A percentile compares a stretch with the other conserved stretches of the same genome.
phyloP scores from a whole-genome alignment of 768 basidiomycete genomes.

The Lactarius evosmus region DNA sequence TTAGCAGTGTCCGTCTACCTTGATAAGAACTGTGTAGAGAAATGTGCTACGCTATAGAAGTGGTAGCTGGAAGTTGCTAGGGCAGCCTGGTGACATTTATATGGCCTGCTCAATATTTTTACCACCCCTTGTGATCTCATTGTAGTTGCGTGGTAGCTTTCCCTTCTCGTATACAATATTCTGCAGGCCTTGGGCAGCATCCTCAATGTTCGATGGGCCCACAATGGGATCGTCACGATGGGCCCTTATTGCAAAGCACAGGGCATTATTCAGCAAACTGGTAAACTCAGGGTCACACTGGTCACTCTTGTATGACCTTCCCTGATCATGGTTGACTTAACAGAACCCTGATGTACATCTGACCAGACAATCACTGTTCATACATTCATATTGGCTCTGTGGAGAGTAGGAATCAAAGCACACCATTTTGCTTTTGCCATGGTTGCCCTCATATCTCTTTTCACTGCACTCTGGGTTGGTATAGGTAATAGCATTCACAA shows the following conservation, averaged over 20 bases:
- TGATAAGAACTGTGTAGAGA: slow-evolving; percentile 11
- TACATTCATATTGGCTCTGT: slow-evolving; percentile 41
- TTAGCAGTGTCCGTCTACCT: background rate
- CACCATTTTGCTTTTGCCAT: slow-evolving; percentile 30
- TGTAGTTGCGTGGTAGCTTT: slow-evolving; percentile 30
- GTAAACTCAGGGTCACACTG: slow-evolving; percentile 43
- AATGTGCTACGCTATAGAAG: slow-evolving; percentile 18
- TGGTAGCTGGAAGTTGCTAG: slow-evolving; percentile 31
- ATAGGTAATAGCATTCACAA: slow-evolving; percentile 31
- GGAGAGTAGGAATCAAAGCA: slow-evolving; percentile 34
- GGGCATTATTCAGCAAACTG: slow-evolving; percentile 41
- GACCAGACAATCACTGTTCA: slow-evolving; percentile 36
- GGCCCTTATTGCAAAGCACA: slow-evolving; percentile 40
- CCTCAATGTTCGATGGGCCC: slow-evolving; percentile 40
- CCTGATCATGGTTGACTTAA: background rate
- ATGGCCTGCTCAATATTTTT: slow-evolving; percentile 34
- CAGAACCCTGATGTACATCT: slow-evolving; percentile 30
- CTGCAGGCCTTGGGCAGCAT: slow-evolving; percentile 41
- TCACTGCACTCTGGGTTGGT: slow-evolving; percentile 38
- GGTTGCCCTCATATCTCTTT: slow-evolving; percentile 15
- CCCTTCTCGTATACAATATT: slow-evolving; percentile 35
- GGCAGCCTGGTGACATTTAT: slow-evolving; percentile 41
- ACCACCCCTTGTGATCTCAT: background rate
- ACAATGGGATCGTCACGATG: slow-evolving; percentile 35
- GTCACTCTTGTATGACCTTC: slow-evolving; percentile 38